Evolutionary conservation across 371 early-diverging fungal genomes (phyloP).

Genomic region (Conidiobolus incongruus): DNA sequence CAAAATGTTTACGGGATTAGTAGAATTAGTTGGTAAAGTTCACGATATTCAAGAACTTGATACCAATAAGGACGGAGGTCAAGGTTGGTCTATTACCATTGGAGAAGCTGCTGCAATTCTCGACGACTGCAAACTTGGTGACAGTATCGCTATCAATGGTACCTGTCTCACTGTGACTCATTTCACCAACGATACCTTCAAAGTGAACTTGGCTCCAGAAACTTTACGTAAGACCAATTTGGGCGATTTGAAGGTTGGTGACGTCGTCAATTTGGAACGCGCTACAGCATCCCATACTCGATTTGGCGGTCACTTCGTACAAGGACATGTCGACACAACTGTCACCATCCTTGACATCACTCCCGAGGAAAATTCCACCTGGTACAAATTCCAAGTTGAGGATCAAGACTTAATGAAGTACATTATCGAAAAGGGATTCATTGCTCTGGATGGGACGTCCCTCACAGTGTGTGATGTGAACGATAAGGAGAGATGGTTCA

Average conservation of each 20-base stretch:
- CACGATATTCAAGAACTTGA: constrained; percentile 35
- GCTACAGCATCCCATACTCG: constrained; percentile 70
- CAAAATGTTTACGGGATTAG: constrained; percentile 90
- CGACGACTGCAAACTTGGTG: constrained; percentile 73
- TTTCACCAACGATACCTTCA: constrained; percentile 56
- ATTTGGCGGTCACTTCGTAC: constrained; percentile 93
- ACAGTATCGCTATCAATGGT: constrained; percentile 90
- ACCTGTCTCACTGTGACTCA: constrained; percentile 92
- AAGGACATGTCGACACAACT: constrained; percentile 86
- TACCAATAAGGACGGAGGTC: constrained; percentile 49
- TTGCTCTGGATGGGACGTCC: constrained; percentile 82
- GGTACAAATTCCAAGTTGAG: constrained; percentile 45
- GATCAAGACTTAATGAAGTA: constrained; percentile 43
- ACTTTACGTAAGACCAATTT: constrained; percentile 76
- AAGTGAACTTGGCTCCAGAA: constrained; percentile 82
- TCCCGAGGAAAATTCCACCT: constrained; percentile 73
- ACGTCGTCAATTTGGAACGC: constrained; percentile 76
- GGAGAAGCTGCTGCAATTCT: constrained; percentile 45
- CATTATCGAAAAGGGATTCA: constrained; percentile 86
- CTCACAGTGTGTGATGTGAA: constrained; percentile 80
- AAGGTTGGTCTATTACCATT: constrained; percentile 66
- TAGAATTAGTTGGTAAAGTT: constrained; percentile 73
- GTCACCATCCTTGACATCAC: constrained; percentile 42
- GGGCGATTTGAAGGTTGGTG: constrained; percentile 51
- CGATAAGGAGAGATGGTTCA: constrained; percentile 46